These are phyloP conservation scores for Colletotrichum higginsianum DNA, from an alignment of 2,329 filamentous ascomycete genomes.

Conservation along the genomic window DNA sequence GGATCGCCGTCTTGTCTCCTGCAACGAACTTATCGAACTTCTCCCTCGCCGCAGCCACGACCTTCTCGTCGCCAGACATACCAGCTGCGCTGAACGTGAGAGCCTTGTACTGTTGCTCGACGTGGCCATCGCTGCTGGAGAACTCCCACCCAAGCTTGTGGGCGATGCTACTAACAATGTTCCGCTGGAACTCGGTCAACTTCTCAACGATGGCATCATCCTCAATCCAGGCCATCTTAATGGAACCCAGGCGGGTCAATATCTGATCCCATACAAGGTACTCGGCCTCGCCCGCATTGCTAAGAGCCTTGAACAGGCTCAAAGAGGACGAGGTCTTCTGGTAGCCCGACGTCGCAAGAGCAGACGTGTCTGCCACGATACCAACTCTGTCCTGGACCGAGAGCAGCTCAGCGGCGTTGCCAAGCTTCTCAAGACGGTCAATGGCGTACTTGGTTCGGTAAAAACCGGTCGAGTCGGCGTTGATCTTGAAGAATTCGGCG, in stretches of 20 bases:
- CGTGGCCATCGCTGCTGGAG: slow-evolving; percentile 86
- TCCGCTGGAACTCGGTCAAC: slow-evolving; percentile 85
- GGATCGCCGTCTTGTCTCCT: slow-evolving; percentile 85
- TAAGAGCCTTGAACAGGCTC: slow-evolving; percentile 87
- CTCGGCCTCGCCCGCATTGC: slow-evolving; percentile 82
- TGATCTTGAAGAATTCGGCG: slow-evolving; percentile 95
- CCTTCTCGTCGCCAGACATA: slow-evolving; percentile 81
- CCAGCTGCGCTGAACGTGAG: slow-evolving; percentile 91
- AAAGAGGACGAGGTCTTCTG: slow-evolving; percentile 93
- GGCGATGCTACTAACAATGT: slow-evolving; percentile 83
- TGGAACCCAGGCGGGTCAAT: slow-evolving; percentile 80
- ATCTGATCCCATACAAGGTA: slow-evolving; percentile 98
- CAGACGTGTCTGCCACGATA: slow-evolving; percentile 94
- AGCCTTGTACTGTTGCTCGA: slow-evolving; percentile 94
- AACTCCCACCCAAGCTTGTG: slow-evolving; percentile 93
- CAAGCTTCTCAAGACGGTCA: slow-evolving; percentile 88
- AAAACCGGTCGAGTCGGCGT: slow-evolving; percentile 93
- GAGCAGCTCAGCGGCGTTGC: slow-evolving; percentile 86
- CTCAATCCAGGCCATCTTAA: slow-evolving; percentile 90
- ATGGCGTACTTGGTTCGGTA: slow-evolving; percentile 92
- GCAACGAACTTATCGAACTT: slow-evolving; percentile 90
- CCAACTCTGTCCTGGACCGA: slow-evolving; percentile 93
- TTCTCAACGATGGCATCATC: slow-evolving; percentile 80
- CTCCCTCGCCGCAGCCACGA: slow-evolving; percentile 85
- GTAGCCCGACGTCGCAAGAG: slow-evolving; percentile 90